These are phyloP conservation scores for Stygiomarasmius scandens DNA, from an alignment of 1,284 basidiomycete species.

Conservation along the genomic window DNA sequence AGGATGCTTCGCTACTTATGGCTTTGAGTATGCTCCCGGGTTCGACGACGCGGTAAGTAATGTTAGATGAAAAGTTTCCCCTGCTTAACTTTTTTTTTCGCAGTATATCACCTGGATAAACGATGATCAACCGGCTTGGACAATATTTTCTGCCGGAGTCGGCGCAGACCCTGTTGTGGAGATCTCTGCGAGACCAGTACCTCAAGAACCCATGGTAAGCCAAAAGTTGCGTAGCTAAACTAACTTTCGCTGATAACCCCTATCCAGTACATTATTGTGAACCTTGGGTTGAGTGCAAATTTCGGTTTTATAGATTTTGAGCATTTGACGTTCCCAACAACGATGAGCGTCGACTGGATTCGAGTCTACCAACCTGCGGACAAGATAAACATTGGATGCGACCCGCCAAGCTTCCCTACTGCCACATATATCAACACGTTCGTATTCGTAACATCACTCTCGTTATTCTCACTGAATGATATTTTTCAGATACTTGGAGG, in stretches of 20 bases:
- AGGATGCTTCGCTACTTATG: constrained; percentile 56
- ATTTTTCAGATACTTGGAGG: constrained; percentile 31
- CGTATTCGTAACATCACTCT: too few relatives aligned
- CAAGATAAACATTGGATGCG: constrained; percentile 66
- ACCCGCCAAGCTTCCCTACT: constrained; percentile 52
- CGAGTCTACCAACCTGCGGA: constrained; percentile 66
- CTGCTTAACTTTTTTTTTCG: constrained; percentile 15
- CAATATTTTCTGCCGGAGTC: constrained; percentile 46
- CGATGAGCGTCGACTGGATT: constrained; percentile 68
- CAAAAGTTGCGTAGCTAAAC: constrained; percentile 2
- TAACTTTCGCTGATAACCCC: constrained; percentile 27
- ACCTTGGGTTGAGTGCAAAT: constrained; percentile 65
- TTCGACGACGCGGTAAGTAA: constrained; percentile 33
- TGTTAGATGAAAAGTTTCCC: background rate
- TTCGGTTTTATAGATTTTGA: constrained; percentile 58
- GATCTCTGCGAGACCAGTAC: constrained; percentile 59
- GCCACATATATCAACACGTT: constrained; percentile 18
- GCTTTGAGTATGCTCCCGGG: constrained; percentile 49
- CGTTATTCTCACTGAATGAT: background rate
- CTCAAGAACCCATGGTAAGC: constrained; percentile 64
- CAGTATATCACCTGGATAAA: constrained; percentile 84
- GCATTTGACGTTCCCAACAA: constrained; percentile 53
- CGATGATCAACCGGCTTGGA: constrained; percentile 58
- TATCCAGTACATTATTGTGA: constrained; percentile 42
- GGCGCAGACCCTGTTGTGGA: constrained; percentile 51